A percentile compares a stretch with the other conserved stretches of the same genome.
Evolutionary conservation across 2,329 filamentous ascomycete species (phyloP).

Genomic region (Lasiodiplodia sp.): DNA sequence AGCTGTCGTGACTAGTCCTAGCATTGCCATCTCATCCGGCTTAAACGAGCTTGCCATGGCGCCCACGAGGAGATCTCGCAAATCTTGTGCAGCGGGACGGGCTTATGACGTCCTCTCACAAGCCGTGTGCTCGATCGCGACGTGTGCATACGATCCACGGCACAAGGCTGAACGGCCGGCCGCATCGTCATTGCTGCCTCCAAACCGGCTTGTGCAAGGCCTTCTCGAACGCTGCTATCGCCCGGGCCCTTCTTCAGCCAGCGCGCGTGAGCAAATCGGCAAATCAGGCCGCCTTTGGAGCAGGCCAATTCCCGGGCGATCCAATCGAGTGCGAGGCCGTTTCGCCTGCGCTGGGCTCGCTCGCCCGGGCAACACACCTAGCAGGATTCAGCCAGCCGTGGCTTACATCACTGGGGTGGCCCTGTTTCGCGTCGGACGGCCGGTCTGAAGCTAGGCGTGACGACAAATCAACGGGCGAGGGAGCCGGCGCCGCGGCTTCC

Average conservation of each 20-base stretch:
- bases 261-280: constrained; percentile 25
- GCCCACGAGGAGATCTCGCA: constrained; percentile 20
- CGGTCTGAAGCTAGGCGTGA: constrained; percentile 8
- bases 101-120: constrained; percentile 21
- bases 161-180: constrained; percentile 22
- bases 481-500: constrained; percentile 3
- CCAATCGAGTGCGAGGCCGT: constrained; percentile 23
- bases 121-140: constrained; percentile 1
- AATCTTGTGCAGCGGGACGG: constrained; percentile 13
- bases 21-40: constrained; percentile 13
- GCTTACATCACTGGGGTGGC: constrained; percentile 27
- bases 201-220: constrained; percentile 26
- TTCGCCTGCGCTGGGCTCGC: constrained; percentile 19
- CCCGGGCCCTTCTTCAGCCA: constrained; percentile 22
- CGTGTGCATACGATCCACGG: constrained; percentile 21
- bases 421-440: constrained; percentile 18
- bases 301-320: constrained; percentile 26
- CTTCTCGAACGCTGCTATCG: constrained; percentile 23
- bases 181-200: constrained; percentile 16
- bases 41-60: constrained; percentile 6
- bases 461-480: constrained; percentile 26
- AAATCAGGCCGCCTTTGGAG: constrained; percentile 20
- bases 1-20: constrained; percentile 6
- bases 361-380: constrained; percentile 21
- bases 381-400: constrained; percentile 24